Base-by-base conservation (phyloP, 2,329 filamentous ascomycete species). In the Penicillium sp. region DNA sequence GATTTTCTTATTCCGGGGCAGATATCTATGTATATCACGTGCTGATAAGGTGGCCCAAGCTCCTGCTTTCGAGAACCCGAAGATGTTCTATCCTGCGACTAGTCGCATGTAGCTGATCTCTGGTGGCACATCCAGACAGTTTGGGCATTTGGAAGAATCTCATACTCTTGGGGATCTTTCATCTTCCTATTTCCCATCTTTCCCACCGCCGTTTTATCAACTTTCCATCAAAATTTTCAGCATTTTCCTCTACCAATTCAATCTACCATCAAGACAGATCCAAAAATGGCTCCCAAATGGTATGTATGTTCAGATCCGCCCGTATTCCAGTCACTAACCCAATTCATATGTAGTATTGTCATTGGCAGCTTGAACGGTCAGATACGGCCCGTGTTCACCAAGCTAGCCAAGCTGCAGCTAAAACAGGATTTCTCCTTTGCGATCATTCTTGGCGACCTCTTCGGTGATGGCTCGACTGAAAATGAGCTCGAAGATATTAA, bases 341-440 rank as follows among this genome's bases (percentile, higher is more conserved):
- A 16, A 32, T n/a, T 6, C 15, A 12, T n/a, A 8, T 42, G 18
- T 55, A 86, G 76, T 49, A 64, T 94, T 65, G 90, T 97, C 38
- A 78, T 96, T 58, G 94, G 94, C 54, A 86, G 86, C 69, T 81
- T 96, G 60, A 87, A 91, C 69, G 93, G 93, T 66, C 85, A 89
- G 68, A 82, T 97, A 50, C 80, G 84, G 59, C 74, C 86, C 13
- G 86, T 89, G 10, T 90, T 99, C 71, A 80, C 84, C 57, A 99
- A 97, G 74, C 78, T 97, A 21, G 80, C 86, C 9, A 83, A 85
- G 10, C 79, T 97, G 3, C 92, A 97, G 65, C 78, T 85, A 35
- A 97, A 97, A 75, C 94, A 97, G 69, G 82, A 81, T 67, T 97
- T 99, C 71, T 82, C 89, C 15, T 88, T 97, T 65, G 91, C 90